Conservation (phyloP, 2,329 filamentous ascomycete species). For the Paracorniculantispora psalliotae region DNA sequence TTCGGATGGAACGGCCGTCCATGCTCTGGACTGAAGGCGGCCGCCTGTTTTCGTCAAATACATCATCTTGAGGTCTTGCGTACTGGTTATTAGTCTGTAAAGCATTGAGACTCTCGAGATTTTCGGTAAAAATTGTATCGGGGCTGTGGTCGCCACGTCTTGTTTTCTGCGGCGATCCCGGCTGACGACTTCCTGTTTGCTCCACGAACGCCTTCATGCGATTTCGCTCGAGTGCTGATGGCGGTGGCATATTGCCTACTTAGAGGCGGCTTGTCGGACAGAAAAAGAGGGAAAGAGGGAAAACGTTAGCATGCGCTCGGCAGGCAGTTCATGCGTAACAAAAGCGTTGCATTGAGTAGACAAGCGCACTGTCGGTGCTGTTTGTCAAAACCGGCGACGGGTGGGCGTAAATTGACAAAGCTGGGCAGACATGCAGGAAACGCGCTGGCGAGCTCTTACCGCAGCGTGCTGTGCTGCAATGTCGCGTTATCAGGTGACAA, state of each 20-base stretch:
- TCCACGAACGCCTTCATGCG: constrained; percentile 12
- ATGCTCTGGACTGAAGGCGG: constrained; percentile 3
- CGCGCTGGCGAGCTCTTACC: background rate
- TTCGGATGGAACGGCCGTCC: background rate
- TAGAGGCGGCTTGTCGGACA: background rate
- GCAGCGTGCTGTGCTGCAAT: background rate
- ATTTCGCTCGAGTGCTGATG: background rate
- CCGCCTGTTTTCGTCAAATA: constrained; percentile 1
- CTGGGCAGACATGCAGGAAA: background rate
- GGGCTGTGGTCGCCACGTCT: constrained; percentile 3
- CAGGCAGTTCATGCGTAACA: background rate
- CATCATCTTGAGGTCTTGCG: background rate
- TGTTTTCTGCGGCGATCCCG: background rate
- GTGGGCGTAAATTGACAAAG: background rate
- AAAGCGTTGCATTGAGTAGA: background rate
- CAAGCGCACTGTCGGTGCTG: background rate
- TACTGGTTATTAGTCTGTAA: background rate
- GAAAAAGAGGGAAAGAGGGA: too few relatives aligned
- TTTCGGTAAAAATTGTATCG: constrained; percentile 6
- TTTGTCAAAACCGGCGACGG: background rate
- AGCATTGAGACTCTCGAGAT: constrained; percentile 5
- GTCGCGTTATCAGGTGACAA: constrained; percentile 26
- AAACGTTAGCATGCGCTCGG: too few relatives aligned
- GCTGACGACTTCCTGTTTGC: background rate
- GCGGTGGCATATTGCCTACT: background rate